These are phyloP conservation scores for Porphyrellus cyaneotinctus DNA, from an alignment of 768 basidiomycete species.

Conservation along the genomic window DNA sequence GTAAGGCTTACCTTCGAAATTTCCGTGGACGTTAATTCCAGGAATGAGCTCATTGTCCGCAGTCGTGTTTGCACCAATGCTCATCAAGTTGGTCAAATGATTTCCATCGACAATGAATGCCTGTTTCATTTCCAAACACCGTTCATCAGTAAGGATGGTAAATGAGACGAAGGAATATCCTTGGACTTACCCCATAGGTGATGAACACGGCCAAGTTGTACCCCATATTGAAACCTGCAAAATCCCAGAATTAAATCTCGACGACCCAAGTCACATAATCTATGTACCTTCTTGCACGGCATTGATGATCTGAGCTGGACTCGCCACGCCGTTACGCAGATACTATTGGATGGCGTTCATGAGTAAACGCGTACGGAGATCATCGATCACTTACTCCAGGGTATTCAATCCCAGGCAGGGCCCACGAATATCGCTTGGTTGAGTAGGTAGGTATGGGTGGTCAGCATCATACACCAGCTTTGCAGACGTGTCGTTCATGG, in stretches of 20 bases:
- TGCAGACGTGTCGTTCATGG: constrained; percentile 23
- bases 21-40: constrained; percentile 22
- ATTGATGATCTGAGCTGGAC: constrained; percentile 22
- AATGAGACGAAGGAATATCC: neutral
- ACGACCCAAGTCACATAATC: neutral
- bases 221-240: constrained; percentile 24
- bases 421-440: constrained; percentile 23
- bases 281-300: constrained; percentile 22
- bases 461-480: constrained; percentile 19
- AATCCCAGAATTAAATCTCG: neutral
- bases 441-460: constrained; percentile 16
- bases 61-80: constrained; percentile 23
- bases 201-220: constrained; percentile 19
- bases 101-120: constrained; percentile 26
- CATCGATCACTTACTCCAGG: constrained; percentile 18
- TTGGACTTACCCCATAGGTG: constrained; percentile 18
- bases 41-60: constrained; percentile 9
- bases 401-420: constrained; percentile 27
- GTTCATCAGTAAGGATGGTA: neutral
- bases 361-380: neutral
- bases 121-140: constrained; percentile 1
- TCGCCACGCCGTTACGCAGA: constrained; percentile 17
- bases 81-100: constrained; percentile 27
- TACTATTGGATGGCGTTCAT: constrained; percentile 13
- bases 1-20: constrained; percentile 18